Evolutionary conservation across 768 basidiomycete species (phyloP), one percentile per base, ranked within the genome.

Genomic region (Pleurotus platypus): DNA sequence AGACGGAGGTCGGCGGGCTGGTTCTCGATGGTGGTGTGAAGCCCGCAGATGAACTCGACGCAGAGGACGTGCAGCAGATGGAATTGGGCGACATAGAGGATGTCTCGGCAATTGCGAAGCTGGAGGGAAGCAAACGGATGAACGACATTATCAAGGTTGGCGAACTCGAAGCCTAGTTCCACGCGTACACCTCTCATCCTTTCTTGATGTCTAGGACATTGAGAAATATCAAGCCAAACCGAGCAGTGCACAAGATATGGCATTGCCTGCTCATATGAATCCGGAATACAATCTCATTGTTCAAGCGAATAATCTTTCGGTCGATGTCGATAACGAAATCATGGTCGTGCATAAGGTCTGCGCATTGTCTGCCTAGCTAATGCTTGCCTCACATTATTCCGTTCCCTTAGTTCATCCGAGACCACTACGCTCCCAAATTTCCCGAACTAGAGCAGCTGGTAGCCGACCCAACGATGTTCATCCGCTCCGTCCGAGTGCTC

Each of bases 261-360:
- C 86, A 1, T 75, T 89, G 35, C 88, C 89, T 20, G 87, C 91
- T 1, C 90, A 93, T 67, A 79, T 94, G 59, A 95, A 96, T 67
- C 92, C 94, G 1, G 97, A 99, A 71, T 99, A 99, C 75, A 85
- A 88, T 60, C 78, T 98, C 59, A 98, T 98, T 64, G 97, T 99
- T 4, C 87, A 94, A 63, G 93, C 97, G 22, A 99, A 99, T 76
- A 99, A 99, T 71, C 77, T 98, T 57, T 93, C 94, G 1, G 97
- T 99, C 43, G 97, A 99, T 65, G 87, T 98, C 4, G 97, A 99
- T 73, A 99, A 99, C 64, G 97, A 99, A 71, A 92, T 98, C 55
- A 78, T 99, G 37, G 80, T 99, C 30, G 95, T 99, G 0, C 93
- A 99, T 76, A 99, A 99, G 80, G 94, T 82, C 63, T 61, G 72